Evolutionary conservation across 1,284 basidiomycete genomes (phyloP).

Genomic region (Ustilago crameri): DNA sequence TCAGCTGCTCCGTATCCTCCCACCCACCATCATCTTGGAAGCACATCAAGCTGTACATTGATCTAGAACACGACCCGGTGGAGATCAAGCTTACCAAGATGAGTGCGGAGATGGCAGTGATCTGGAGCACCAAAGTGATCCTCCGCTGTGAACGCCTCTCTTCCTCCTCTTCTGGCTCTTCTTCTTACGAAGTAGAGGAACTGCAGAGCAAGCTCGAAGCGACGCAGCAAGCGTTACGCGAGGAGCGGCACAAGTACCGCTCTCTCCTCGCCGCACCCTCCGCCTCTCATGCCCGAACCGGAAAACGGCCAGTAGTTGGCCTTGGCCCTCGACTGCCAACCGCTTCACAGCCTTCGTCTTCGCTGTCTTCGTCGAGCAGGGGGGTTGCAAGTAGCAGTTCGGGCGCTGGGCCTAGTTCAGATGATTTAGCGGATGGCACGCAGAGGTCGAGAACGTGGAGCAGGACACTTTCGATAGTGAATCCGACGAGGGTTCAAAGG

Average conservation of each 20-base stretch:
- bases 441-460: conserved; percentile 5
- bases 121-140: conserved; percentile 7
- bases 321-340: conserved; percentile 6
- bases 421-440: conserved; percentile 3
- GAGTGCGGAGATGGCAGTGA: conserved; percentile 1
- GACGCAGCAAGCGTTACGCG: conserved; percentile 33
- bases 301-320: conserved; percentile 20
- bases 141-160: not conserved
- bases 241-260: conserved; percentile 48
- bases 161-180: not conserved
- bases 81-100: not conserved
- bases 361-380: conserved; percentile 1
- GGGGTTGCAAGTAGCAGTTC: conserved; percentile 19
- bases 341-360: conserved; percentile 9
- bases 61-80: conserved; percentile 8
- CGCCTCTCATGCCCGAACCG: not conserved
- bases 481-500: conserved; percentile 30
- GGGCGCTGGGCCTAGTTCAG: conserved; percentile 12
- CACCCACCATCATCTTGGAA: not conserved
- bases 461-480: conserved; percentile 27
- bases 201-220: conserved; percentile 20
- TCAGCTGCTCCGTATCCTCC: not conserved
- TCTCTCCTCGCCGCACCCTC: conserved; percentile 42
- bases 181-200: conserved; percentile 3
- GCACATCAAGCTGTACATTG: conserved; percentile 23